phyloP scores from a whole-genome alignment of 2,329 filamentous ascomycete species.

The Aspergillus sp. region DNA sequence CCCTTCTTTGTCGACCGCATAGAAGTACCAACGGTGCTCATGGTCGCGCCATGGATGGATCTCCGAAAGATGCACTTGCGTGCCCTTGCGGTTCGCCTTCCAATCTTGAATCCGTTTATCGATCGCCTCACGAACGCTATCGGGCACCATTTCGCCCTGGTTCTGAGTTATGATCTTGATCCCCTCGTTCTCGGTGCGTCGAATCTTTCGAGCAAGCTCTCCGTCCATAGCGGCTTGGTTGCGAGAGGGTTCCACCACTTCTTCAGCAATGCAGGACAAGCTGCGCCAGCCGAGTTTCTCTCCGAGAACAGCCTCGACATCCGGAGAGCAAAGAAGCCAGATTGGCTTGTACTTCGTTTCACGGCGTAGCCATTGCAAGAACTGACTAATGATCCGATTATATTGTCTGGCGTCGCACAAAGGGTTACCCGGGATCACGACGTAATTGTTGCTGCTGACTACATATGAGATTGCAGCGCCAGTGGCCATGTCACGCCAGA shows the following conservation, averaged over 20 bases:
- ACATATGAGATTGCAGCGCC: slow-evolving; percentile 86
- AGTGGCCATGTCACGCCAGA: slow-evolving; percentile 77
- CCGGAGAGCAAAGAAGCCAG: slow-evolving; percentile 83
- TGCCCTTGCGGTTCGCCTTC: slow-evolving; percentile 76
- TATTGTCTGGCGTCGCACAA: slow-evolving; percentile 80
- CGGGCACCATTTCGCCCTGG: slow-evolving; percentile 61
- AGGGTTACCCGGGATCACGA: slow-evolving; percentile 83
- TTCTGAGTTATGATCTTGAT: slow-evolving; percentile 75
- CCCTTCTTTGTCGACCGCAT: slow-evolving; percentile 71
- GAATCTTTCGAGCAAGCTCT: slow-evolving; percentile 71
- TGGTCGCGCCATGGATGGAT: slow-evolving; percentile 85
- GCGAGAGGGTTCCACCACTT: slow-evolving; percentile 74
- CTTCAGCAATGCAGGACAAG: slow-evolving; percentile 83
- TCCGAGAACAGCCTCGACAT: slow-evolving; percentile 76
- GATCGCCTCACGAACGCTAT: slow-evolving; percentile 67
- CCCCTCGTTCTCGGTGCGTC: slow-evolving; percentile 78
- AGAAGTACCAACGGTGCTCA: slow-evolving; percentile 82
- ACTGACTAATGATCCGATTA: slow-evolving; percentile 68
- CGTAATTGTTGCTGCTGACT: slow-evolving; percentile 67
- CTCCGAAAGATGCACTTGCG: slow-evolving; percentile 86
- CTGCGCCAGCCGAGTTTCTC: slow-evolving; percentile 82
- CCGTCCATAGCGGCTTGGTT: slow-evolving; percentile 66
- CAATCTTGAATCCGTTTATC: slow-evolving; percentile 76
- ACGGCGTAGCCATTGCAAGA: slow-evolving; percentile 72
- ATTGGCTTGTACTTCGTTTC: slow-evolving; percentile 73